Evolutionary conservation across 1,139 yeast species (phyloP).

Genomic region (Hemisphaericaspora xylofermentans): DNA sequence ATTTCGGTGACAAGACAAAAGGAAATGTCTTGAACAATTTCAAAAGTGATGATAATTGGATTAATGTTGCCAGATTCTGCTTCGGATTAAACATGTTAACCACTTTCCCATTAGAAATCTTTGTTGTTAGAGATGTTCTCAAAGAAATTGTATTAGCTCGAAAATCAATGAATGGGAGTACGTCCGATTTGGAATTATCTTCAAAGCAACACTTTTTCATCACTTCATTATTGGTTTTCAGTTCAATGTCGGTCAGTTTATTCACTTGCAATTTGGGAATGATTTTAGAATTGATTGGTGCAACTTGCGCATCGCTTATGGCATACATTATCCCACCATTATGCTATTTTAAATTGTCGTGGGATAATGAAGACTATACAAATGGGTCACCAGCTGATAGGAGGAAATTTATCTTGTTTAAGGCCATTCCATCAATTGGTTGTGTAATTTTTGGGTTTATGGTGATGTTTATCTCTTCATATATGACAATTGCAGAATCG

Average conservation of each 20-base stretch:
- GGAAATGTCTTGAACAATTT: conserved; percentile 89
- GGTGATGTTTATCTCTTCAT: conserved; percentile 77
- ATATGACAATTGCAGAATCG: conserved; percentile 53
- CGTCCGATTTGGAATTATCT: conserved; percentile 43
- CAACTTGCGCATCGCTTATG: conserved; percentile 89
- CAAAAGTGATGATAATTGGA: conserved; percentile 66
- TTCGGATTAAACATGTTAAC: conserved; percentile 95
- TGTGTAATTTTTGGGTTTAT: conserved; percentile 71
- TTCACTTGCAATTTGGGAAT: conserved; percentile 88
- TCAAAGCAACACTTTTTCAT: conserved; percentile 57
- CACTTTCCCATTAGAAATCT: conserved; percentile 86
- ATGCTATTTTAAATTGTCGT: conserved; percentile 69
- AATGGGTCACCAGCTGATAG: conserved; percentile 33
- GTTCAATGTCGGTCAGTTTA: conserved; percentile 75
- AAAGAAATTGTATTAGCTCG: conserved; percentile 54
- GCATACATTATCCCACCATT: conserved; percentile 90
- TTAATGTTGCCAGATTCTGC: conserved; percentile 84
- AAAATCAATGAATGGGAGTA: conserved; percentile 26
- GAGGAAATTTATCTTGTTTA: conserved; percentile 27
- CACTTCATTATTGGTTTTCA: conserved; percentile 64
- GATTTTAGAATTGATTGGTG: conserved; percentile 84
- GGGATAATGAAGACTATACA: conserved; percentile 42
- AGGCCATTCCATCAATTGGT: conserved; percentile 51
- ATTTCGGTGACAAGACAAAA: conserved; percentile 74
- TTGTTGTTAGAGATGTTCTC: conserved; percentile 84